Conservation (phyloP, 495 filamentous ascomycete genomes). For the Annulohypoxylon moriforme region DNA sequence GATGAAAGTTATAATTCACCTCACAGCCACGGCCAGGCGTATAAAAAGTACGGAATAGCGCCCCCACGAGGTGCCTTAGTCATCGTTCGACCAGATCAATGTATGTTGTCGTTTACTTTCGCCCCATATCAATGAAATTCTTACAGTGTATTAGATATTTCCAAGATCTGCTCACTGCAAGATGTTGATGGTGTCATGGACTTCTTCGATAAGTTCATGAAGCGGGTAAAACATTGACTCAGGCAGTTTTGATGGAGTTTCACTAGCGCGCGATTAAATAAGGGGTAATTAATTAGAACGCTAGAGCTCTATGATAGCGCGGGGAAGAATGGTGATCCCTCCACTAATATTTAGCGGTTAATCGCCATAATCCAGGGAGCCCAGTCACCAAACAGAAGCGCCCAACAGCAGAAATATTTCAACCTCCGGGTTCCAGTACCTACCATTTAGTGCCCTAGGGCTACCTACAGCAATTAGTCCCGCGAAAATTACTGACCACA, state of each 20-base stretch:
- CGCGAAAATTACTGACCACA: no score
- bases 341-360: neutral
- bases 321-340: neutral
- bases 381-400: neutral
- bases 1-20: conserved; percentile 73
- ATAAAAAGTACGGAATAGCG: conserved; percentile 69
- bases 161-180: conserved; percentile 38
- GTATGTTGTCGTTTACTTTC: conserved; percentile 54
- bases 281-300: neutral
- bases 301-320: no score
- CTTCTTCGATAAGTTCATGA: conserved; percentile 46
- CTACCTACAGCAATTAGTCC: no score
- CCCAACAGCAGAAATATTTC: neutral
- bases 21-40: conserved; percentile 73
- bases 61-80: conserved; percentile 65
- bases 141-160: conserved; percentile 45
- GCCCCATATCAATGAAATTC: conserved; percentile 8
- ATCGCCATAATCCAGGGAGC: neutral
- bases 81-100: conserved; percentile 76
- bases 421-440: no score
- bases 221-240: neutral
- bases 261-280: neutral
- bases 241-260: neutral
- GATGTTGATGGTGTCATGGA: conserved; percentile 19
- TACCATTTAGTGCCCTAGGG: no score